These are phyloP conservation scores for Suillus brevipes DNA, from an alignment of 768 basidiomycete genomes.

Conservation along the genomic window DNA sequence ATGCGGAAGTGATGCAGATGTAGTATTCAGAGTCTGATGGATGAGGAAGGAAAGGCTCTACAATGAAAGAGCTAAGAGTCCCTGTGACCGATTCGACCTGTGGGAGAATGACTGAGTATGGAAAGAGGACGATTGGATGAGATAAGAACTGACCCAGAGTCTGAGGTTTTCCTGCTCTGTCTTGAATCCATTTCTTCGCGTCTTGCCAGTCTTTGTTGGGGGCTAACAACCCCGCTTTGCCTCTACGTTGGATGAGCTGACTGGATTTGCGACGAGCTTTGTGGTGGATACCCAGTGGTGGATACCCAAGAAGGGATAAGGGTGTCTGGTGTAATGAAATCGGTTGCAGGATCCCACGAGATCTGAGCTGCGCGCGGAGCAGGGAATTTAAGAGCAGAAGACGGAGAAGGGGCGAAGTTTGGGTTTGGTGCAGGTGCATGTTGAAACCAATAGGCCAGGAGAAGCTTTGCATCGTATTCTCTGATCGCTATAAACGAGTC, in stretches of 20 bases:
- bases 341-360: slow-evolving; percentile 76
- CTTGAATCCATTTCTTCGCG: slow-evolving; percentile 83
- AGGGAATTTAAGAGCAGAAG: slow-evolving; percentile 51
- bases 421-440: slow-evolving; percentile 80
- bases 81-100: slow-evolving; percentile 64
- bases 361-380: slow-evolving; percentile 82
- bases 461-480: slow-evolving; percentile 98
- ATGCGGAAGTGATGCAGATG: slow-evolving; percentile 94
- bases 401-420: slow-evolving; percentile 49
- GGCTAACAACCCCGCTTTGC: slow-evolving; percentile 95
- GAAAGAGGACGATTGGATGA: slow-evolving; percentile 9
- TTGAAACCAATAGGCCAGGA: slow-evolving; percentile 96
- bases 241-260: slow-evolving; percentile 98
- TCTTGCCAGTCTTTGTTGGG: slow-evolving; percentile 93
- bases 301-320: slow-evolving; percentile 79
- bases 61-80: slow-evolving; percentile 88
- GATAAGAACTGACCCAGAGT: slow-evolving; percentile 59
- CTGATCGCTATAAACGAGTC: slow-evolving; percentile 62
- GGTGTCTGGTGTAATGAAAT: slow-evolving; percentile 55
- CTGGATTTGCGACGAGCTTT: slow-evolving; percentile 94
- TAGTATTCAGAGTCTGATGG: slow-evolving; percentile 94
- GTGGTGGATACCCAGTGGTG: too few relatives aligned
- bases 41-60: slow-evolving; percentile 99
- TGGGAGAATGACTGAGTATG: slow-evolving; percentile 7
- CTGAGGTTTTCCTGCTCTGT: slow-evolving; percentile 89